Percentiles rank a stretch among this genome's conserved stretches.
Evolutionary conservation across 2,329 filamentous ascomycete species (phyloP).

Genomic region (Fusarium cyanostomum): DNA sequence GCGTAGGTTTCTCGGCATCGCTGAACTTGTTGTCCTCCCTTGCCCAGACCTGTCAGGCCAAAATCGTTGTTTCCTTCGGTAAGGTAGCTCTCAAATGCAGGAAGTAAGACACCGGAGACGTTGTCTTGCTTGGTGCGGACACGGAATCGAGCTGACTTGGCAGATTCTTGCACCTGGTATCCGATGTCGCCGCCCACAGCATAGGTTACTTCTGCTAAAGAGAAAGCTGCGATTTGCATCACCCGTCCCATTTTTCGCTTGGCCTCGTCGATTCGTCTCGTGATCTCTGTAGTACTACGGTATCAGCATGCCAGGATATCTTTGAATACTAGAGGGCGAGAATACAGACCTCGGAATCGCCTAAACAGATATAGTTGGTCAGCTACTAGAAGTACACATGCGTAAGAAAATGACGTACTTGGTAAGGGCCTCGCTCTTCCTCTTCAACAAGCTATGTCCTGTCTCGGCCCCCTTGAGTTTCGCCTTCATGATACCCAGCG

Average conservation of each 20-base stretch:
- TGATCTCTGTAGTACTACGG: slow-evolving; percentile 75
- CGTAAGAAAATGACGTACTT: slow-evolving; percentile 69
- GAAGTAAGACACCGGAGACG: slow-evolving; percentile 94
- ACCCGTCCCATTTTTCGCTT: slow-evolving; percentile 99
- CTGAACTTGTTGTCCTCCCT: slow-evolving; percentile 97
- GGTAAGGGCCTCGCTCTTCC: slow-evolving; percentile 97
- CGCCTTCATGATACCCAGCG: slow-evolving; percentile 94
- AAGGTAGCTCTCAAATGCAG: slow-evolving; percentile 90
- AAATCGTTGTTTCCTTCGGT: slow-evolving; percentile 95
- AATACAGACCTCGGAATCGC: slow-evolving; percentile 79
- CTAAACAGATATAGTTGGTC: slow-evolving; percentile 55
- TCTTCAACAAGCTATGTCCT: slow-evolving; percentile 93
- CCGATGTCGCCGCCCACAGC: slow-evolving; percentile 95
- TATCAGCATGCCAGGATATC: slow-evolving; percentile 29
- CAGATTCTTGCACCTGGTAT: slow-evolving; percentile 97
- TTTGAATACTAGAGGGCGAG: neutral
- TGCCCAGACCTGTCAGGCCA: slow-evolving; percentile 92
- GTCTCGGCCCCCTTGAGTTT: slow-evolving; percentile 95
- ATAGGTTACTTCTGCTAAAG: slow-evolving; percentile 95
- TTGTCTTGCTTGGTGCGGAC: slow-evolving; percentile 97
- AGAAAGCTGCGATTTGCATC: slow-evolving; percentile 99
- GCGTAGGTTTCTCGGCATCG: slow-evolving; percentile 95
- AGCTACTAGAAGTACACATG: neutral
- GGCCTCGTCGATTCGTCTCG: slow-evolving; percentile 94
- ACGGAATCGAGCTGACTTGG: slow-evolving; percentile 90